Conservation (phyloP, 2,329 filamentous ascomycete genomes). For the Arthrobotrys megalospora region DNA sequence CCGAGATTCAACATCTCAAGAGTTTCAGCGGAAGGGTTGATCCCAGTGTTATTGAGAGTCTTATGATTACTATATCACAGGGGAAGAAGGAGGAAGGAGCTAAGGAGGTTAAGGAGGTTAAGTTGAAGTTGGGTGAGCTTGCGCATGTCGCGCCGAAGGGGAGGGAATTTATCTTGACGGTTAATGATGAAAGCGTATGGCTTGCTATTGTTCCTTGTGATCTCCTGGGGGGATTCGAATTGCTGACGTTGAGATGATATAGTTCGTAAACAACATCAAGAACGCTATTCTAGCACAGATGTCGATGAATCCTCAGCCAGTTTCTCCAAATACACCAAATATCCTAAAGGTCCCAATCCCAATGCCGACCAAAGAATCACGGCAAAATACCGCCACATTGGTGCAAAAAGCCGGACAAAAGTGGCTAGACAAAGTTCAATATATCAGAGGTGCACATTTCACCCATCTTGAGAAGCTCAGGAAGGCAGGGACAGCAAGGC, state of each 20-base stretch:
- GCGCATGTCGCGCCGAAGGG: slow-evolving; percentile 57
- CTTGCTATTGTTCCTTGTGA: neutral
- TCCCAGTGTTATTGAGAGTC: slow-evolving; percentile 49
- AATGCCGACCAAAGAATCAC: slow-evolving; percentile 54
- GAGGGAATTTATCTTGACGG: slow-evolving; percentile 56
- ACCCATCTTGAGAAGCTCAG: slow-evolving; percentile 47
- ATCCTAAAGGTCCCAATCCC: slow-evolving; percentile 57
- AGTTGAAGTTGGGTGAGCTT: slow-evolving; percentile 49
- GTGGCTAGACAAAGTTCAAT: slow-evolving; percentile 51
- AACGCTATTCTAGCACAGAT: slow-evolving; percentile 48
- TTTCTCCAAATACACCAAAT: slow-evolving; percentile 54
- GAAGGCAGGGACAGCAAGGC: slow-evolving; percentile 34
- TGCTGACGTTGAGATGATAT: slow-evolving; percentile 7
- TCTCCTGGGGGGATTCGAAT: neutral
- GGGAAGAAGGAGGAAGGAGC: slow-evolving; percentile 46
- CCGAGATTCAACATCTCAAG: slow-evolving; percentile 46
- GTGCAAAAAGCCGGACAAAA: slow-evolving; percentile 55
- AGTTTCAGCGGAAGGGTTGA: slow-evolving; percentile 55
- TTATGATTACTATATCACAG: slow-evolving; percentile 47
- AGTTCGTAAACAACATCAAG: slow-evolving; percentile 58
- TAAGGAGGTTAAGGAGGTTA: slow-evolving; percentile 42
- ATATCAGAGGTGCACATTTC: slow-evolving; percentile 51
- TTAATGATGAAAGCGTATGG: slow-evolving; percentile 58
- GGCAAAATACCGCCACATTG: slow-evolving; percentile 41
- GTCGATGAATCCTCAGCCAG: slow-evolving; percentile 55